phyloP scores from a whole-genome alignment of 345 rosid species.

The Linum tenue region DNA sequence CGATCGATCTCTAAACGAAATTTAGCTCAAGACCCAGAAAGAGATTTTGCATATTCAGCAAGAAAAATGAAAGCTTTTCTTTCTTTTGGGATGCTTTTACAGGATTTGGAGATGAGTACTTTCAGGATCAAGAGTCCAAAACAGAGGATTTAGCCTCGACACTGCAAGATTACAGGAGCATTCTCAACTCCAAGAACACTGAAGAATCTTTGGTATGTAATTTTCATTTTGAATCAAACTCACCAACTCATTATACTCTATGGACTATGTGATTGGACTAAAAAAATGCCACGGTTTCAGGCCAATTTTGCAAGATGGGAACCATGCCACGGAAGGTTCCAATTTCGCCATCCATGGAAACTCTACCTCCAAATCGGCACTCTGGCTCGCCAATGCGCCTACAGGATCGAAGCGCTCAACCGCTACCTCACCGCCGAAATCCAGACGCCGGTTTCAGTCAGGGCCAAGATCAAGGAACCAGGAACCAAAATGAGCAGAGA shows the following conservation, averaged over 20 bases:
- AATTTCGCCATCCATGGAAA: slow-evolving; percentile 72
- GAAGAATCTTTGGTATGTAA: slow-evolving; percentile 67
- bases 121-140: not conserved
- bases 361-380: slow-evolving; percentile 47
- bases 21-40: not conserved
- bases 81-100: not conserved
- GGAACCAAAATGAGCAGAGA: slow-evolving; percentile 42
- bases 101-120: not conserved
- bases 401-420: slow-evolving; percentile 48
- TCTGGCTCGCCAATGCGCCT: slow-evolving; percentile 49
- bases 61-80: not conserved
- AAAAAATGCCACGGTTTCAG: slow-evolving; percentile 15
- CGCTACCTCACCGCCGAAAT: slow-evolving; percentile 34
- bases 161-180: not conserved
- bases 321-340: slow-evolving; percentile 65
- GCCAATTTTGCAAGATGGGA: slow-evolving; percentile 86
- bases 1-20: not conserved
- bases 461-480: slow-evolving; percentile 27
- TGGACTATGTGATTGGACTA: too few relatives aligned
- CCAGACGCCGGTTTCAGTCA: slow-evolving; percentile 33
- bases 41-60: not conserved
- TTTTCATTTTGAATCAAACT: too few relatives aligned
- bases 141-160: too few relatives aligned
- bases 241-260: too few relatives aligned
- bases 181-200: slow-evolving; percentile 37